Evolutionary conservation across 306 rosid species (phyloP).

Genomic region (Sphenostylis stenocarpa): DNA sequence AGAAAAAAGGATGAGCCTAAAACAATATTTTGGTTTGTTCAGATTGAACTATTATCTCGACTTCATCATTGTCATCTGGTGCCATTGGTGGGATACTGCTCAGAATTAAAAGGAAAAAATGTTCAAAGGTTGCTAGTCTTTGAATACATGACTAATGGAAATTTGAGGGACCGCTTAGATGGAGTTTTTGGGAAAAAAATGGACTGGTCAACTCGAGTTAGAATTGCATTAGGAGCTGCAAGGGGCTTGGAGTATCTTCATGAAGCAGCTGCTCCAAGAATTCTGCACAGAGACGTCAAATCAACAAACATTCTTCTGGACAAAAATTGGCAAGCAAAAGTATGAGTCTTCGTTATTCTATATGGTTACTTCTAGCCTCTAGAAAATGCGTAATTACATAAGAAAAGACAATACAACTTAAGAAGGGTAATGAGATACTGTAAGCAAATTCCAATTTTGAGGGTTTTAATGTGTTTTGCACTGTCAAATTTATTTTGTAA

Average conservation of each 20-base stretch:
- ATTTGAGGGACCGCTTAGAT: constrained; percentile 86
- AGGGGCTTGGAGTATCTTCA: constrained; percentile 97
- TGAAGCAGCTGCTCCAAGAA: constrained; percentile 97
- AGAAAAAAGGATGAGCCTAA: not conserved
- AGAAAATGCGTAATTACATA: constrained; percentile 3
- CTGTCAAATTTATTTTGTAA: not conserved
- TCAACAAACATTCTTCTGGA: constrained; percentile 96
- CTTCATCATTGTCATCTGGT: constrained; percentile 94
- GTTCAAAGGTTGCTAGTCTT: constrained; percentile 83
- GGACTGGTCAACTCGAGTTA: constrained; percentile 84
- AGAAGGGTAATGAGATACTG: not conserved
- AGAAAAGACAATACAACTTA: not conserved
- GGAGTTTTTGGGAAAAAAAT: constrained; percentile 51
- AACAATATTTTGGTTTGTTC: constrained; percentile 28
- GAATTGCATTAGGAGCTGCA: constrained; percentile 94
- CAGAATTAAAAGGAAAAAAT: constrained; percentile 68
- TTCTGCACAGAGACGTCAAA: constrained; percentile 93
- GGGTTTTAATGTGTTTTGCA: constrained; percentile 16
- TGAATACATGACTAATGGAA: constrained; percentile 81
- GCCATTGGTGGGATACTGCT: constrained; percentile 90
- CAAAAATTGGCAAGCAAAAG: constrained; percentile 83
- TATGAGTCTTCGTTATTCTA: constrained; percentile 38
- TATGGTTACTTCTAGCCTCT: constrained; percentile 4
- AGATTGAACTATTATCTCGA: constrained; percentile 91
- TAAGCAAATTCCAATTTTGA: constrained; percentile 15